phyloP scores from a whole-genome alignment of 148 eudicot species.

The Drosera capensis region DNA sequence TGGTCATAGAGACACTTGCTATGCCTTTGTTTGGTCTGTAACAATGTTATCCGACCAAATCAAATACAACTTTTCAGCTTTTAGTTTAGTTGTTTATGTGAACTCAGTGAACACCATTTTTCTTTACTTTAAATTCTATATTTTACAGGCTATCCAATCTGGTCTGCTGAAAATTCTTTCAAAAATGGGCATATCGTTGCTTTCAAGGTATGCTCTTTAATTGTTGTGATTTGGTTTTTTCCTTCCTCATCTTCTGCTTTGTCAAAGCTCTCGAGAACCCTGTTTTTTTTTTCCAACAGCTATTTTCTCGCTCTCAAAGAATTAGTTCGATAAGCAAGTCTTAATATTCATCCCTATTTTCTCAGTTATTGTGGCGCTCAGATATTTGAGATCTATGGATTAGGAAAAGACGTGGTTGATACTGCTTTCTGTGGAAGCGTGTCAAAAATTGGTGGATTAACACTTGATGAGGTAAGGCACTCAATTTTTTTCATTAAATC shows the following conservation, averaged over 20 bases:
- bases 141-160: constrained; percentile 64
- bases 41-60: no score
- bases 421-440: constrained; percentile 81
- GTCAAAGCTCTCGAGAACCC: neutral
- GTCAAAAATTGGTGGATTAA: constrained; percentile 83
- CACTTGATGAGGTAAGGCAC: constrained; percentile 77
- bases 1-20: no score
- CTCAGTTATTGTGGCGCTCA: constrained; percentile 97
- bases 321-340: constrained; percentile 1
- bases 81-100: no score
- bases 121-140: constrained; percentile 1
- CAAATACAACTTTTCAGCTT: no score
- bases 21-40: no score
- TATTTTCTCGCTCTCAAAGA: neutral
- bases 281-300: neutral
- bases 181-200: constrained; percentile 97
- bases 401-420: constrained; percentile 83
- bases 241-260: neutral
- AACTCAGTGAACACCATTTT: no score
- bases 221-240: constrained; percentile 1
- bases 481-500: neutral
- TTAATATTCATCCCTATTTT: constrained; percentile 5
- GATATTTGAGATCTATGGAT: constrained; percentile 93
- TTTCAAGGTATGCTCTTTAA: constrained; percentile 66
- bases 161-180: constrained; percentile 91